Conservation (phyloP, 2,329 filamentous ascomycete species). For the Scedosporium dehoogii region DNA sequence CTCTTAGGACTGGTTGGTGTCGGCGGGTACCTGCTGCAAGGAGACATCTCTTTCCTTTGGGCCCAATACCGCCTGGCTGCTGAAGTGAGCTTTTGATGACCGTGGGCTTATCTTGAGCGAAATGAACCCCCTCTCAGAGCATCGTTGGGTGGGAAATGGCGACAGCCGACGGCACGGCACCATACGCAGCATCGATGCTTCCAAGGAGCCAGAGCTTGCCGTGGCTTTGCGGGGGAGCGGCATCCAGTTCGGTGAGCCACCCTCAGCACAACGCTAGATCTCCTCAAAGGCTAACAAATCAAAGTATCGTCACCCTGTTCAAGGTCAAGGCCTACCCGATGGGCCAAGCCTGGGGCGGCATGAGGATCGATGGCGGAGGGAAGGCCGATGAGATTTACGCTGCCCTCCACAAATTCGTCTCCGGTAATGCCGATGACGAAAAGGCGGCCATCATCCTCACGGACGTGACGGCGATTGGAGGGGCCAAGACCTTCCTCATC, state of each 20-base stretch:
- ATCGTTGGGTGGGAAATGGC: slow-evolving; percentile 18
- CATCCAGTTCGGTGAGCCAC: slow-evolving; percentile 17
- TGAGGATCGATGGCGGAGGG: slow-evolving; percentile 19
- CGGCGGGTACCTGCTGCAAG: slow-evolving; percentile 17
- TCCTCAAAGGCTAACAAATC: not conserved
- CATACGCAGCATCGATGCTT: slow-evolving; percentile 17
- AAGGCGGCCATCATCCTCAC: slow-evolving; percentile 21
- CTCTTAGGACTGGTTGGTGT: slow-evolving; percentile 18
- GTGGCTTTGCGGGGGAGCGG: slow-evolving; percentile 19
- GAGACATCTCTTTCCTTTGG: slow-evolving; percentile 19
- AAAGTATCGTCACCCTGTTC: slow-evolving; percentile 24
- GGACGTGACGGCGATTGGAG: slow-evolving; percentile 12
- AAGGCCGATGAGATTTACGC: slow-evolving; percentile 19
- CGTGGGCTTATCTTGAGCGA: not conserved
- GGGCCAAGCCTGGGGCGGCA: slow-evolving; percentile 27
- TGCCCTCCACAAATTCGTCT: slow-evolving; percentile 22
- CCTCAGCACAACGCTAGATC: not conserved
- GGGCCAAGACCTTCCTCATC: slow-evolving; percentile 15
- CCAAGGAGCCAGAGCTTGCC: slow-evolving; percentile 14
- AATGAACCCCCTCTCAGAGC: slow-evolving; percentile 4
- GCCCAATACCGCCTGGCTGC: slow-evolving; percentile 18
- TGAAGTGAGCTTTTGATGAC: slow-evolving; percentile 14
- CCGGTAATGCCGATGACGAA: slow-evolving; percentile 15
- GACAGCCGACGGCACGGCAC: slow-evolving; percentile 15
- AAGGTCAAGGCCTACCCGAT: slow-evolving; percentile 20